Evolutionary conservation across 345 rosid genomes (phyloP).

Genomic region (Brassica juncea): DNA sequence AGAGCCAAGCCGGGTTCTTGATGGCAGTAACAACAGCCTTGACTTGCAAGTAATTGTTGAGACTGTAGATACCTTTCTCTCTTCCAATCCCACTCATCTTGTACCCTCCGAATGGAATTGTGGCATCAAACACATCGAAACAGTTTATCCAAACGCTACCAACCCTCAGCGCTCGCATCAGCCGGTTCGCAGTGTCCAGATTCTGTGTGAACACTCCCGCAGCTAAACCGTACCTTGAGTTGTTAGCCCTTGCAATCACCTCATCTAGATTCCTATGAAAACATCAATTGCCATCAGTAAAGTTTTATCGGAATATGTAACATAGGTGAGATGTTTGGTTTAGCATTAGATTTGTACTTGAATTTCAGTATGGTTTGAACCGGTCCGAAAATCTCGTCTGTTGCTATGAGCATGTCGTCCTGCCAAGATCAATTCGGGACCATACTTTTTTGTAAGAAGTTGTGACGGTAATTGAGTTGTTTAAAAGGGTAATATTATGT

Average conservation of each 20-base stretch:
- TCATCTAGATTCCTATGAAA: slow-evolving; percentile 67
- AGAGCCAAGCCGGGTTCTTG: slow-evolving; percentile 89
- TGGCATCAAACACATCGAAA: slow-evolving; percentile 73
- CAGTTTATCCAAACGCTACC: slow-evolving; percentile 89
- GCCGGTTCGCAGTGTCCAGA: slow-evolving; percentile 72
- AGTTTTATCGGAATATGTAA: background rate
- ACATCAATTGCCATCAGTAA: slow-evolving; percentile 21
- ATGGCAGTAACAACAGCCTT: slow-evolving; percentile 88
- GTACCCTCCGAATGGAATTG: slow-evolving; percentile 91
- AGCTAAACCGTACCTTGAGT: slow-evolving; percentile 65
- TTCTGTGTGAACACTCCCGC: slow-evolving; percentile 83
- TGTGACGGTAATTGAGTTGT: background rate
- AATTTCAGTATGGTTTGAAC: slow-evolving; percentile 86
- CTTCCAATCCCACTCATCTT: slow-evolving; percentile 94
- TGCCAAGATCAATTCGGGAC: slow-evolving; percentile 20
- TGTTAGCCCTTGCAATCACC: slow-evolving; percentile 69
- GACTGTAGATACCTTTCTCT: slow-evolving; percentile 85
- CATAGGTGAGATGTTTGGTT: slow-evolving; percentile 21
- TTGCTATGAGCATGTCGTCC: slow-evolving; percentile 93
- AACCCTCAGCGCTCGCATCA: slow-evolving; percentile 64
- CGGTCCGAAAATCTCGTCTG: slow-evolving; percentile 94
- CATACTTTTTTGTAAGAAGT: background rate
- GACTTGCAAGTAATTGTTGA: slow-evolving; percentile 78
- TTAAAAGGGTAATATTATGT: background rate
- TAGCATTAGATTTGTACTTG: slow-evolving; percentile 49